Percentiles rank a stretch among this genome's conserved stretches.
Conservation (phyloP, 352 stramenopile species). For the Globisporangium spiculum region DNA sequence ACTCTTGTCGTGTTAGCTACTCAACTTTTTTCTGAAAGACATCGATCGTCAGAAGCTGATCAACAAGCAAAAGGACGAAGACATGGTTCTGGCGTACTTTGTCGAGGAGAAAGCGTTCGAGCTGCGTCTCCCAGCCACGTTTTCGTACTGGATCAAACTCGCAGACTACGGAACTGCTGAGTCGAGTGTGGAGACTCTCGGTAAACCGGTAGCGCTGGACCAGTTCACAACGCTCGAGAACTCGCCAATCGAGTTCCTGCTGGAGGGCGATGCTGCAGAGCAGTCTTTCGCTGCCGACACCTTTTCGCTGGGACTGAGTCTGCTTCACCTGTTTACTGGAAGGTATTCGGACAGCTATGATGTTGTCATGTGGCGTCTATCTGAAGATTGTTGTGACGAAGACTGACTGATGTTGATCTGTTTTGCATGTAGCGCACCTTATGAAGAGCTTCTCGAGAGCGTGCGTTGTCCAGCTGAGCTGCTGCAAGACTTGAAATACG, state of each 20-base stretch:
- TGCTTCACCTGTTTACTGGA: conserved; percentile 97
- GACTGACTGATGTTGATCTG: conserved; percentile 7
- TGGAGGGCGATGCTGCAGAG: conserved; percentile 88
- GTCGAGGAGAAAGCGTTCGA: conserved; percentile 59
- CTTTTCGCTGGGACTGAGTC: conserved; percentile 94
- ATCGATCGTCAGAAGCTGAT: conserved; percentile 36
- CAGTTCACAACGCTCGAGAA: conserved; percentile 99
- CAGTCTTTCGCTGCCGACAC: conserved; percentile 93
- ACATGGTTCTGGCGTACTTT: conserved; percentile 53
- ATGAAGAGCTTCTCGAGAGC: conserved; percentile 96
- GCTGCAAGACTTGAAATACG: conserved; percentile 70
- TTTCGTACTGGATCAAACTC: conserved; percentile 93
- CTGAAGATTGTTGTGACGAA: neutral
- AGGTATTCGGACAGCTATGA: conserved; percentile 29
- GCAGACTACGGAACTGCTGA: conserved; percentile 98
- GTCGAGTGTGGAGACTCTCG: conserved; percentile 83
- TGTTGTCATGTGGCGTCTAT: neutral
- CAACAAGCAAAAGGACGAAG: conserved; percentile 31
- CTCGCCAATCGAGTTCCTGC: conserved; percentile 94
- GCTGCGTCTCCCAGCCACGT: conserved; percentile 50
- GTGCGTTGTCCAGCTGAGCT: conserved; percentile 90
- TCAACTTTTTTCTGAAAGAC: conserved; percentile 98
- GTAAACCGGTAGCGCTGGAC: conserved; percentile 89
- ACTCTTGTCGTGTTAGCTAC: conserved; percentile 47
- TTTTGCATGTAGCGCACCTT: conserved; percentile 76